These are phyloP conservation scores for Penicillium diatomitis DNA, from an alignment of 495 filamentous ascomycete genomes.

Conservation along the genomic window DNA sequence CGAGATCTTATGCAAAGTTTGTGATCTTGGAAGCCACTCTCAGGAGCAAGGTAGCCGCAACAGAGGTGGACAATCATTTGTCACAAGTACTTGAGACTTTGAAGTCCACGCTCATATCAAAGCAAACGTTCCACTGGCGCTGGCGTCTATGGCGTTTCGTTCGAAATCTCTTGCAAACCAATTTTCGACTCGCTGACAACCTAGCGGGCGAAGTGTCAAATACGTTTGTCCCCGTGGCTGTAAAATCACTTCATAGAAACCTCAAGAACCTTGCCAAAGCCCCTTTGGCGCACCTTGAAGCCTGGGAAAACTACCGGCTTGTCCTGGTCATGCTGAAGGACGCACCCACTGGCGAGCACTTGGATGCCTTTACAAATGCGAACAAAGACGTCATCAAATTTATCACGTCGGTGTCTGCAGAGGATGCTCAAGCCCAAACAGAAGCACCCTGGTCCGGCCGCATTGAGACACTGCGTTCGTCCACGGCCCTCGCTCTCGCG, in stretches of 20 bases:
- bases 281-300: constrained; percentile 23
- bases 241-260: constrained; percentile 24
- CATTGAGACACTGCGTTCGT: constrained; percentile 24
- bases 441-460: constrained; percentile 33
- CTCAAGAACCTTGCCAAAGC: constrained; percentile 21
- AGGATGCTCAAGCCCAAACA: constrained; percentile 23
- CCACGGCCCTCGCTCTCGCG: constrained; percentile 22
- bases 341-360: constrained; percentile 10
- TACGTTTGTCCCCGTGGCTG: constrained; percentile 16
- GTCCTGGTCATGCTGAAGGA: constrained; percentile 20
- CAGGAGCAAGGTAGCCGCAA: constrained; percentile 15
- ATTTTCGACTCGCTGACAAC: constrained; percentile 13
- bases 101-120: constrained; percentile 24
- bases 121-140: constrained; percentile 33
- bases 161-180: constrained; percentile 27
- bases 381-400: constrained; percentile 23
- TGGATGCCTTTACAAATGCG: constrained; percentile 15
- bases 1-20: constrained; percentile 29
- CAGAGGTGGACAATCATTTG: constrained; percentile 19
- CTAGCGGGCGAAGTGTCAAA: constrained; percentile 9
- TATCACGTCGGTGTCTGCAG: constrained; percentile 18
- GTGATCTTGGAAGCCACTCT: constrained; percentile 32
- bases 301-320: constrained; percentile 35
- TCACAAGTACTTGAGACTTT: constrained; percentile 18
- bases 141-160: constrained; percentile 40